Conservation (phyloP, 352 stramenopile species). For the Pythium coloratum region DNA sequence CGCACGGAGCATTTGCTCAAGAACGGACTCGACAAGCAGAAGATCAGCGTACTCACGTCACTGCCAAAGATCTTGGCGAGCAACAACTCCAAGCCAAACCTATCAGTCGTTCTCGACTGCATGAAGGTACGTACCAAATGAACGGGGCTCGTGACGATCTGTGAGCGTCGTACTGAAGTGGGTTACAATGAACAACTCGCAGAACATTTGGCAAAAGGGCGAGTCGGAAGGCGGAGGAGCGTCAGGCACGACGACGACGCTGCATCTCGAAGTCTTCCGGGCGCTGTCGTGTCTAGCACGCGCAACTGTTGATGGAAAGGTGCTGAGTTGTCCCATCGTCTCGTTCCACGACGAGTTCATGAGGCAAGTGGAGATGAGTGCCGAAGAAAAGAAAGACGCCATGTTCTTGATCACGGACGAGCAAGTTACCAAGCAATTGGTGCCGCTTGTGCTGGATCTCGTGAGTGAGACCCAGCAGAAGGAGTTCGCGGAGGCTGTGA, state of each 20-base stretch:
- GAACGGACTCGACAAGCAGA: conserved; percentile 77
- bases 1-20: conserved; percentile 73
- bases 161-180: not conserved
- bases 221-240: conserved; percentile 46
- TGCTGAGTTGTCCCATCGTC: conserved; percentile 53
- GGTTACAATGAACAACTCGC: not conserved
- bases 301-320: conserved; percentile 70
- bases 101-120: conserved; percentile 63
- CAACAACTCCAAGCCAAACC: conserved; percentile 74
- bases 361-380: conserved; percentile 42
- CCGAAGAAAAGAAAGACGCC: conserved; percentile 53
- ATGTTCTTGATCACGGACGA: conserved; percentile 77
- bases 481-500: conserved; percentile 68
- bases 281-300: conserved; percentile 55
- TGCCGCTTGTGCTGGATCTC: conserved; percentile 72
- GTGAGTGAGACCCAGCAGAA: conserved; percentile 78
- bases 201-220: conserved; percentile 58
- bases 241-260: conserved; percentile 26
- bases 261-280: conserved; percentile 66
- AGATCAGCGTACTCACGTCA: conserved; percentile 71
- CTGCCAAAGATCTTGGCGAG: conserved; percentile 69
- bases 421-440: conserved; percentile 70
- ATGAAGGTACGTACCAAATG: conserved; percentile 51
- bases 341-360: conserved; percentile 70
- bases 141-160: not conserved